phyloP scores from a whole-genome alignment of 2,329 filamentous ascomycete species.

The Exophiala viscosa region DNA sequence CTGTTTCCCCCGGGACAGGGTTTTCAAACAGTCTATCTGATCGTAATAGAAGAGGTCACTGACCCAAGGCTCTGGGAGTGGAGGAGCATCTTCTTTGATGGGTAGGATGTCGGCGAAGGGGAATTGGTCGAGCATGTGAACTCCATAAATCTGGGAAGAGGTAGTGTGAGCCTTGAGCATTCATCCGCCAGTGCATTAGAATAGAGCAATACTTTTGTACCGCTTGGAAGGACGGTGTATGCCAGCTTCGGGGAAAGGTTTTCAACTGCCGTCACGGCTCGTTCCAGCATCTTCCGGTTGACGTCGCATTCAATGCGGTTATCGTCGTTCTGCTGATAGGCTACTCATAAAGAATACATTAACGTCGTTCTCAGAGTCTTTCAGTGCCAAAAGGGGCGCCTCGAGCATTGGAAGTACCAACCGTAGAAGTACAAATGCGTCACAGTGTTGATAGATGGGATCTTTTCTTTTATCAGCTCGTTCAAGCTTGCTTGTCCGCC shows the following conservation, averaged over 20 bases:
- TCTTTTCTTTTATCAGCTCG: conserved; percentile 34
- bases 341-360: conserved; percentile 8
- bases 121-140: too few species aligned
- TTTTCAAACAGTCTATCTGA: conserved; percentile 27
- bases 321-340: conserved; percentile 25
- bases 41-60: conserved; percentile 34
- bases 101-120: conserved; percentile 32
- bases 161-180: conserved; percentile 20
- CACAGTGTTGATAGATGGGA: conserved; percentile 36
- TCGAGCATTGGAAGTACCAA: too few species aligned
- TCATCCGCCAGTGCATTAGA: background rate
- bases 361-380: too few species aligned
- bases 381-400: too few species aligned
- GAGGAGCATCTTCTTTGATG: conserved; percentile 31
- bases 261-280: conserved; percentile 35
- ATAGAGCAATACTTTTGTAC: conserved; percentile 30
- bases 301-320: conserved; percentile 29
- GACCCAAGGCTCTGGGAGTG: conserved; percentile 31
- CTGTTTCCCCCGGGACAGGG: conserved; percentile 27
- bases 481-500: conserved; percentile 18
- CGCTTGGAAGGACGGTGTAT: conserved; percentile 36
- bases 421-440: conserved; percentile 39
- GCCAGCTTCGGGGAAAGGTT: conserved; percentile 30
- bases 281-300: conserved; percentile 39
- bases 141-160: conserved; percentile 27